Percentiles rank a stretch among this genome's conserved stretches.
Evolutionary conservation across 345 rosid genomes (phyloP).

Genomic region (Melaleuca alternifolia): DNA sequence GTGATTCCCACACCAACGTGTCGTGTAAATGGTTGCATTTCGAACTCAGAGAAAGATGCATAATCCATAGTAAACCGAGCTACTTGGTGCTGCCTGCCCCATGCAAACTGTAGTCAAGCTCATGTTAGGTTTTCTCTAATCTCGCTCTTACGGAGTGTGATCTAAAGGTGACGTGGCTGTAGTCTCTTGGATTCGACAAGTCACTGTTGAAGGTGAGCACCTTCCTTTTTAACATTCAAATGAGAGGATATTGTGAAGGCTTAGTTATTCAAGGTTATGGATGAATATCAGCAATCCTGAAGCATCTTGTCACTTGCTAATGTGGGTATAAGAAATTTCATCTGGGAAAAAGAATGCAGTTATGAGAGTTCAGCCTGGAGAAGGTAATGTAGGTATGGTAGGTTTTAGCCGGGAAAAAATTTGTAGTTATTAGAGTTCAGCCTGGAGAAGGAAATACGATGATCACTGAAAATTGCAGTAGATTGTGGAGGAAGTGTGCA

Average conservation of each 20-base stretch:
- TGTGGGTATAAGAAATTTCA: no score
- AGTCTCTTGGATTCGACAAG: background rate
- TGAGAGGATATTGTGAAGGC: background rate
- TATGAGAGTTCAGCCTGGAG: no score
- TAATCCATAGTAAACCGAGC: background rate
- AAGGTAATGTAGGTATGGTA: background rate
- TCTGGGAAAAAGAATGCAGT: no score
- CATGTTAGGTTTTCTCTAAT: background rate
- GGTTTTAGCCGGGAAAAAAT: background rate
- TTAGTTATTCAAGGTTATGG: background rate
- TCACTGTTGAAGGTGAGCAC: fast-evolving
- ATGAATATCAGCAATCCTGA: background rate
- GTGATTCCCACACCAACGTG: background rate
- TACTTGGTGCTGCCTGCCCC: background rate
- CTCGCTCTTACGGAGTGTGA: background rate
- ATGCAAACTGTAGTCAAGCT: background rate
- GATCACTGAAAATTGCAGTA: background rate
- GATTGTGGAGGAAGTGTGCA: background rate
- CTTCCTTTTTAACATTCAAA: background rate
- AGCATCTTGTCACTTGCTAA: background rate
- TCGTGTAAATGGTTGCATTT: background rate
- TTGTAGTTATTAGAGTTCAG: background rate
- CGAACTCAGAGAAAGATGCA: background rate
- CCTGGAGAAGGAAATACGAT: background rate
- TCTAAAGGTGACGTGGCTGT: background rate